A percentile compares a stretch with the other conserved stretches of the same genome.
Evolutionary conservation across 371 early-diverging fungal species (phyloP).

Genomic region (Mucor piriformis): DNA sequence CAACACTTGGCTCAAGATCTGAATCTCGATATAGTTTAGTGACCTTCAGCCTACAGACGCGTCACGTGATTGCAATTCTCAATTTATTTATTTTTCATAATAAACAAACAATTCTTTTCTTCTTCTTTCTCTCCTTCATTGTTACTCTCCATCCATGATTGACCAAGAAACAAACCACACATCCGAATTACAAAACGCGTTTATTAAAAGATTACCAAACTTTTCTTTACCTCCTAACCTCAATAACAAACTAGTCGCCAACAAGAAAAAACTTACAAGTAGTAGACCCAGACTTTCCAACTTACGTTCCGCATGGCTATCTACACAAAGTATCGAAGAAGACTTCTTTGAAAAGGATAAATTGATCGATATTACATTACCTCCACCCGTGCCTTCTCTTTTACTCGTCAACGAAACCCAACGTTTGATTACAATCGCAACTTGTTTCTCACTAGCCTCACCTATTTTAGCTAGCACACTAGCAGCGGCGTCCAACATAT

Average conservation of each 20-base stretch:
- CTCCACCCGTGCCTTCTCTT: background rate
- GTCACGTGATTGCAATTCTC: background rate
- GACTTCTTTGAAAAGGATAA: constrained; percentile 11
- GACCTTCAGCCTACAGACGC: background rate
- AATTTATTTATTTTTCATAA: too few species aligned
- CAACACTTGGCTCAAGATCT: constrained; percentile 1
- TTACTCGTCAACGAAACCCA: background rate
- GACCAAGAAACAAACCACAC: background rate
- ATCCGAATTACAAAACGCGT: constrained; percentile 5
- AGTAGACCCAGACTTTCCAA: constrained; percentile 31
- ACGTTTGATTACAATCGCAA: background rate
- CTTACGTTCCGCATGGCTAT: constrained; percentile 34
- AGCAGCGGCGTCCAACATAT: background rate
- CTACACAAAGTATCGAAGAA: constrained; percentile 15
- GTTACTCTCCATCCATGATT: background rate
- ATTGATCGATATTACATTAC: constrained; percentile 12
- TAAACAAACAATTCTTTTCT: background rate
- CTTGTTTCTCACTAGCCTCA: background rate
- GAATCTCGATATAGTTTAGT: background rate
- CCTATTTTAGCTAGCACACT: background rate
- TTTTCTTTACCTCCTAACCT: constrained; percentile 19
- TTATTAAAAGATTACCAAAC: constrained; percentile 1
- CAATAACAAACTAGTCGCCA: constrained; percentile 2
- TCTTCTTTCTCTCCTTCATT: background rate
- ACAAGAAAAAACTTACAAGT: background rate